Evolutionary conservation across 2,329 filamentous ascomycete genomes (phyloP).

Genomic region (Colletotrichum godetiae): DNA sequence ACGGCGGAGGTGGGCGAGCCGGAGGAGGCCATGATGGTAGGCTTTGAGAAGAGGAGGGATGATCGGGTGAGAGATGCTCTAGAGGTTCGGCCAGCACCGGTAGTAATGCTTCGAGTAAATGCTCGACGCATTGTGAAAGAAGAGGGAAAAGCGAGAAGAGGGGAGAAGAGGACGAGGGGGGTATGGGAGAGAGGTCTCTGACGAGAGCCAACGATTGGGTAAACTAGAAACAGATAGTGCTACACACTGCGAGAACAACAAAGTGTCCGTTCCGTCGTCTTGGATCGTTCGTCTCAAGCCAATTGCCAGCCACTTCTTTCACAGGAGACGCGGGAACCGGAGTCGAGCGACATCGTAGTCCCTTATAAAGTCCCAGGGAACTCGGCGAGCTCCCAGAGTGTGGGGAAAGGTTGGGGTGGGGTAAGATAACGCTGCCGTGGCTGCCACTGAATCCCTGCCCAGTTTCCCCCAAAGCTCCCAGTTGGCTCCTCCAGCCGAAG

Average conservation of each 20-base stretch:
- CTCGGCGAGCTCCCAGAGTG: conserved; percentile 30
- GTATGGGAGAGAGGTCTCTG: conserved; percentile 1
- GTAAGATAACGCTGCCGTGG: conserved; percentile 26
- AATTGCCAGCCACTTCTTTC: conserved; percentile 31
- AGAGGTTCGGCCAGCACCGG: conserved; percentile 48
- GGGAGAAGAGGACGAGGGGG: not conserved
- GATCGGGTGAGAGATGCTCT: conserved; percentile 41
- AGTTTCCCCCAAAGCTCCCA: conserved; percentile 11
- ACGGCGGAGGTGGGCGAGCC: conserved; percentile 43
- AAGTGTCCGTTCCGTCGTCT: conserved; percentile 3
- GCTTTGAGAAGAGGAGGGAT: conserved; percentile 39
- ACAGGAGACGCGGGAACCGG: conserved; percentile 6
- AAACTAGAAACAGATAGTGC: conserved; percentile 21
- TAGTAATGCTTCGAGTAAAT: conserved; percentile 52
- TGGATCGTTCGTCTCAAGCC: conserved; percentile 1
- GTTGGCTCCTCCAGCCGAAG: conserved; percentile 14
- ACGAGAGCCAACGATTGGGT: conserved; percentile 12
- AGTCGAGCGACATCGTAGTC: conserved; percentile 32
- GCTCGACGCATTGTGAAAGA: conserved; percentile 57
- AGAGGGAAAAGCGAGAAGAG: conserved; percentile 1
- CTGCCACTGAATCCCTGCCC: conserved; percentile 8
- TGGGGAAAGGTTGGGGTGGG: conserved; percentile 35
- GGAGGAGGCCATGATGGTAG: conserved; percentile 37
- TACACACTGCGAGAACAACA: not conserved
- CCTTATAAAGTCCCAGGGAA: conserved; percentile 34